phyloP scores from a whole-genome alignment of 169 alveolate species.

The Cryptosporidium felis region DNA sequence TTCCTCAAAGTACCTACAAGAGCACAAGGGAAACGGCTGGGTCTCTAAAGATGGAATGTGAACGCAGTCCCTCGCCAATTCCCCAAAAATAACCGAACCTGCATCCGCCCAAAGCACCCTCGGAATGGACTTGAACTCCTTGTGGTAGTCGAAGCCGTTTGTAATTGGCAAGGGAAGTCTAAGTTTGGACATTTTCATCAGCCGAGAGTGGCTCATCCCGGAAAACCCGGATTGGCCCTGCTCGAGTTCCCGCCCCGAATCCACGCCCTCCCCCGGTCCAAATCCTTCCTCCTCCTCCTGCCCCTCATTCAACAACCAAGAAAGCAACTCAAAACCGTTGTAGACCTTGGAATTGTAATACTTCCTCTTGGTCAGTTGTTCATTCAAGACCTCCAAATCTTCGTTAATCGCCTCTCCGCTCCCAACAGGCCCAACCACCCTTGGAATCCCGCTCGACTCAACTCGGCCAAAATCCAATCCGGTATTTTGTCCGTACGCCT shows the following conservation, averaged over 20 bases:
- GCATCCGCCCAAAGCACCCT: constrained; percentile 6
- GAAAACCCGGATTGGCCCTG: not conserved
- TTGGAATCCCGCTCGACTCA: not conserved
- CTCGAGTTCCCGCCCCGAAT: constrained; percentile 18
- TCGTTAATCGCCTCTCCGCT: not conserved
- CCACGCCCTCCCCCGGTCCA: not conserved
- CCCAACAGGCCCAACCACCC: not conserved
- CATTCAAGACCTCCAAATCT: constrained; percentile 33
- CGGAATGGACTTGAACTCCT: constrained; percentile 25
- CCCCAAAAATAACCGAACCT: not conserved
- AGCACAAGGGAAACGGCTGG: constrained; percentile 62
- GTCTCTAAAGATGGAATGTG: constrained; percentile 53
- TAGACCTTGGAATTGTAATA: constrained; percentile 38
- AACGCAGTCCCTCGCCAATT: not conserved
- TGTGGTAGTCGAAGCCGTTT: constrained; percentile 52
- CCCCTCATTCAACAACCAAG: not conserved
- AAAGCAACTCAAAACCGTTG: constrained; percentile 8
- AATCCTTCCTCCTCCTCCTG: not conserved
- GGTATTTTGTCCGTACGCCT: not conserved
- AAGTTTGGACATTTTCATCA: no score
- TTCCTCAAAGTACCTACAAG: constrained; percentile 62
- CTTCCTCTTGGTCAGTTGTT: constrained; percentile 53
- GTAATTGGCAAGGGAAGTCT: constrained; percentile 16
- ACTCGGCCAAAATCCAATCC: not conserved
- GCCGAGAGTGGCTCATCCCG: not conserved